Evolutionary conservation across 805 yeast genomes (phyloP).

Genomic region (Sungouiella thailandica): DNA sequence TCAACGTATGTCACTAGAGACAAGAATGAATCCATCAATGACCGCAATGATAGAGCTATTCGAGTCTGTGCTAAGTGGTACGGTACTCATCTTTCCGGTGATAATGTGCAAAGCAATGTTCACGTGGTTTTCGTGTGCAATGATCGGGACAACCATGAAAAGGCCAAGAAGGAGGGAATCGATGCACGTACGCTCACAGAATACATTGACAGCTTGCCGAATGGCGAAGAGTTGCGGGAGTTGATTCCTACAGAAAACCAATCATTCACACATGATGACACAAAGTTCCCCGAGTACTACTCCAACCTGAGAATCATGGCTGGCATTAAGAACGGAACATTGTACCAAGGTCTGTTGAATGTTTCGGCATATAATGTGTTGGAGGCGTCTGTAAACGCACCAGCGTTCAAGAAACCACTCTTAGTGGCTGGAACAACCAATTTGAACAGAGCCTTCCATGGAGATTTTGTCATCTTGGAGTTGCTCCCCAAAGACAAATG

Average conservation of each 20-base stretch:
- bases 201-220: constrained; percentile 68
- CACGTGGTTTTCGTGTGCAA: constrained; percentile 64
- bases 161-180: constrained; percentile 52
- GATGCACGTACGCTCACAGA: constrained; percentile 54
- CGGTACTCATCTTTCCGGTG: constrained; percentile 50
- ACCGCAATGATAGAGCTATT: constrained; percentile 88
- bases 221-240: constrained; percentile 71
- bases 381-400: constrained; percentile 75
- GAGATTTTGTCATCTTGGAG: constrained; percentile 89
- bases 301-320: constrained; percentile 81
- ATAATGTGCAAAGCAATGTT: constrained; percentile 31
- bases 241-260: constrained; percentile 59
- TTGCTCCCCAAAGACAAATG: constrained; percentile 79
- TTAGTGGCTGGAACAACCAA: constrained; percentile 77
- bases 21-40: constrained; percentile 72
- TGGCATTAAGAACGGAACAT: constrained; percentile 80
- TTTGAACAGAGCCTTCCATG: constrained; percentile 85
- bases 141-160: constrained; percentile 60
- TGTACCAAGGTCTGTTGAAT: constrained; percentile 79
- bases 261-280: constrained; percentile 43
- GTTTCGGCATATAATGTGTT: constrained; percentile 82
- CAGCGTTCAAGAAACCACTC: constrained; percentile 75
- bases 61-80: constrained; percentile 73
- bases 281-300: constrained; percentile 71
- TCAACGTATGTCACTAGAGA: constrained; percentile 62